phyloP scores from a whole-genome alignment of 2,329 filamentous ascomycete genomes.

The Trichoderma sp. region DNA sequence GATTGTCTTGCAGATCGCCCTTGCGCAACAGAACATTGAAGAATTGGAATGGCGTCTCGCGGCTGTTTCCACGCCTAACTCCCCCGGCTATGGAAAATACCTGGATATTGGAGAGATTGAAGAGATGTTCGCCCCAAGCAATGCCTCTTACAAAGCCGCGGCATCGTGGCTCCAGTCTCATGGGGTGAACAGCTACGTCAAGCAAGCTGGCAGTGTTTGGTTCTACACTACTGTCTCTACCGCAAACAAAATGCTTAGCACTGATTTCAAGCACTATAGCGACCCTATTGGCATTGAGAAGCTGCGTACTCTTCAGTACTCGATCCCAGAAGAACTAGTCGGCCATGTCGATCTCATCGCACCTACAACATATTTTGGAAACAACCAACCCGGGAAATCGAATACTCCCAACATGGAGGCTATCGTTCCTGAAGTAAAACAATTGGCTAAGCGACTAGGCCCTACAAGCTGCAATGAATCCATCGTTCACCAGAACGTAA shows the following conservation, averaged over 20 bases:
- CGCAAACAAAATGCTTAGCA: constrained; percentile 11
- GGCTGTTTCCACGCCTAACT: constrained; percentile 12
- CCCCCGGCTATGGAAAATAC: constrained; percentile 10
- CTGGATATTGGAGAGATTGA: constrained; percentile 2
- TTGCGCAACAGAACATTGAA: constrained; percentile 18
- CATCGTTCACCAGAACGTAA: background rate
- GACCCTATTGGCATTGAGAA: background rate
- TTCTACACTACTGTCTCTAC: constrained; percentile 10
- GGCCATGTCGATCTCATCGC: constrained; percentile 27
- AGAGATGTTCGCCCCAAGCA: background rate
- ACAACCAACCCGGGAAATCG: constrained; percentile 11
- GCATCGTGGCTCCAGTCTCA: constrained; percentile 18
- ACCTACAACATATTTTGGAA: constrained; percentile 27
- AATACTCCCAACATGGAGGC: background rate
- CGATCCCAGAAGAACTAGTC: constrained; percentile 26
- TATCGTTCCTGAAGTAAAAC: background rate
- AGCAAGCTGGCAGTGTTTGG: constrained; percentile 1
- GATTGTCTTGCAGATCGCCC: constrained; percentile 13
- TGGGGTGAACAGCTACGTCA: background rate
- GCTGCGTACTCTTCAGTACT: constrained; percentile 28
- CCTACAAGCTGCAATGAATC: constrained; percentile 10
- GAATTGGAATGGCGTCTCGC: constrained; percentile 17
- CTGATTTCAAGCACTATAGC: constrained; percentile 11
- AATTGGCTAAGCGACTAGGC: background rate
- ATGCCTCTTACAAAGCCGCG: background rate